Evolutionary conservation across 2,329 filamentous ascomycete genomes (phyloP).

Genomic region (Colletotrichum neosansevieriae): DNA sequence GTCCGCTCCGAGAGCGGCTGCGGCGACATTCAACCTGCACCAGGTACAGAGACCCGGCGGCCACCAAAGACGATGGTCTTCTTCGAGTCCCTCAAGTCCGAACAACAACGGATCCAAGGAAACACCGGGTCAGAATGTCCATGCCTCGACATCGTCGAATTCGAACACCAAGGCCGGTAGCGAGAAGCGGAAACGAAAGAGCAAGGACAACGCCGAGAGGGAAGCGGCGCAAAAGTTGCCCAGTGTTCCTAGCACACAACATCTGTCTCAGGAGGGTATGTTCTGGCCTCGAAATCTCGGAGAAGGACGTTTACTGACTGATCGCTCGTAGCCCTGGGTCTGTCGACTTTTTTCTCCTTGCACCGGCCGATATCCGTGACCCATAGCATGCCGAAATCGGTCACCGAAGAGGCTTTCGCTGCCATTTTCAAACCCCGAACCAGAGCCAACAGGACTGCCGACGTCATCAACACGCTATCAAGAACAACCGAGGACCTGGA

Average conservation of each 20-base stretch:
- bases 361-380: constrained; percentile 94
- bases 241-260: constrained; percentile 79
- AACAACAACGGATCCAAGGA: constrained; percentile 68
- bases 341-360: constrained; percentile 95
- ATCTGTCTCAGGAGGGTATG: constrained; percentile 76
- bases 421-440: constrained; percentile 79
- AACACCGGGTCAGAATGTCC: constrained; percentile 60
- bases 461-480: constrained; percentile 76
- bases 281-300: constrained; percentile 6
- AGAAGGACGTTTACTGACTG: constrained; percentile 13
- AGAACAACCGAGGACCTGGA: constrained; percentile 71
- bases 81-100: constrained; percentile 72
- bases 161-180: constrained; percentile 57
- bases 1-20: constrained; percentile 54
- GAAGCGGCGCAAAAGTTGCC: constrained; percentile 71
- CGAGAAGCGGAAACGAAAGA: constrained; percentile 71
- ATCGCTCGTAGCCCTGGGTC: constrained; percentile 75
- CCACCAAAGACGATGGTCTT: constrained; percentile 69
- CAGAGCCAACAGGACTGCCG: constrained; percentile 63
- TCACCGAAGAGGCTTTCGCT: constrained; percentile 82
- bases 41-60: constrained; percentile 41
- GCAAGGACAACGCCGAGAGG: constrained; percentile 61
- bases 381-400: constrained; percentile 79
- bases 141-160: constrained; percentile 58
- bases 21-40: constrained; percentile 48